Evolutionary conservation across 2,329 filamentous ascomycete species (phyloP).

Genomic region (Cadophora sp.): DNA sequence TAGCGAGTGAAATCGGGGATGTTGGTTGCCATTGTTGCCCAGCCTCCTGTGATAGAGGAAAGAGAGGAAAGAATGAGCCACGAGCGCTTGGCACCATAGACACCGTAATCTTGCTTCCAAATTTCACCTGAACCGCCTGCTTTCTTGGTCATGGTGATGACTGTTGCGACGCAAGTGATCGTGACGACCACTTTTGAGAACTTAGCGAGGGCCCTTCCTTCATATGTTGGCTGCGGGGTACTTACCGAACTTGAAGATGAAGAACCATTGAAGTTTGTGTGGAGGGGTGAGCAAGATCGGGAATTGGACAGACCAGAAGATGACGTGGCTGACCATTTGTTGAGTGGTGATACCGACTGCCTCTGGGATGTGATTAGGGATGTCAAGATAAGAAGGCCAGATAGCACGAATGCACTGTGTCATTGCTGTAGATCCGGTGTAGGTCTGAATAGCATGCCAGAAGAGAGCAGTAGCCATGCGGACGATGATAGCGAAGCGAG

Average conservation of each 20-base stretch:
- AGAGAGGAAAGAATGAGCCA: slow-evolving; percentile 40
- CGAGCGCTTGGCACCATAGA: slow-evolving; percentile 33
- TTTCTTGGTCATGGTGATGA: slow-evolving; percentile 38
- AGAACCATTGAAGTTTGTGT: slow-evolving; percentile 56
- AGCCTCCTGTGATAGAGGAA: slow-evolving; percentile 40
- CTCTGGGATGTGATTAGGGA: slow-evolving; percentile 58
- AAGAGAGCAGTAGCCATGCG: slow-evolving; percentile 45
- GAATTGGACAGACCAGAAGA: slow-evolving; percentile 45
- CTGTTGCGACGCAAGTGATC: slow-evolving; percentile 33
- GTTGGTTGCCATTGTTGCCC: slow-evolving; percentile 40
- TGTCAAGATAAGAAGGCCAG: slow-evolving; percentile 58
- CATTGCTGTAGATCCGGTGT: slow-evolving; percentile 45
- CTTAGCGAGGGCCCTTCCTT: neutral
- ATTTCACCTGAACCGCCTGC: slow-evolving; percentile 37
- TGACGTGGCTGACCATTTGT: slow-evolving; percentile 60
- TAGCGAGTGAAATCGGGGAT: slow-evolving; percentile 45
- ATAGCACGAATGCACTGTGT: slow-evolving; percentile 53
- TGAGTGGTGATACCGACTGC: slow-evolving; percentile 61
- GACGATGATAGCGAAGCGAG: slow-evolving; percentile 47
- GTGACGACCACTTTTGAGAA: slow-evolving; percentile 31
- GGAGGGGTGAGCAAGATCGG: slow-evolving; percentile 57
- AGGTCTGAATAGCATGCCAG: slow-evolving; percentile 42
- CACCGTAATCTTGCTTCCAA: slow-evolving; percentile 37
- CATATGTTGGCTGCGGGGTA: neutral
- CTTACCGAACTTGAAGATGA: slow-evolving; percentile 54